Percentiles rank a stretch among this genome's conserved stretches.
Evolutionary conservation across 805 yeast species (phyloP).

Genomic region (Saccharomycopsis fermentans): DNA sequence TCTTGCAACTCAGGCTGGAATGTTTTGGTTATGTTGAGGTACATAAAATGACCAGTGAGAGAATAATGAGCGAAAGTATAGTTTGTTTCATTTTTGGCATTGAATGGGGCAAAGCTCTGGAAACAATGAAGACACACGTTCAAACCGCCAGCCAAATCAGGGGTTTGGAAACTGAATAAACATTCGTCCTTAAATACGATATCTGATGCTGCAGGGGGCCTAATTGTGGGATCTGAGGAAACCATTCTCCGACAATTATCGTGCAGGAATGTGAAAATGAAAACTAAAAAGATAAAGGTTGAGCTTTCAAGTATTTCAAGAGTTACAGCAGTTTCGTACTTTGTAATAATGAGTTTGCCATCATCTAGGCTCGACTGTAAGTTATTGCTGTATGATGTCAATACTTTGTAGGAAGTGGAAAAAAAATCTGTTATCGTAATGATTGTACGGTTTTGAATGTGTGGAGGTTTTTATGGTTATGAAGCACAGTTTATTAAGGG

Average conservation of each 20-base stretch:
- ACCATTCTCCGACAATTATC: not conserved
- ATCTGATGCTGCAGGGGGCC: constrained; percentile 10
- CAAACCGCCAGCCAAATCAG: constrained; percentile 16
- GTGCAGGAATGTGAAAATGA: no score
- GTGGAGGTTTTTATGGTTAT: no score
- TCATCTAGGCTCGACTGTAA: no score
- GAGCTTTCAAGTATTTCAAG: no score
- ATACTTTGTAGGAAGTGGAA: no score
- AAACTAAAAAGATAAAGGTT: no score
- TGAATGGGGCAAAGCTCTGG: constrained; percentile 17
- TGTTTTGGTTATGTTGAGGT: constrained; percentile 11
- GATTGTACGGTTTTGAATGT: no score
- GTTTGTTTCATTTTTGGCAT: constrained; percentile 2
- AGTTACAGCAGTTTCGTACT: no score
- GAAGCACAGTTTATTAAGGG: no score
- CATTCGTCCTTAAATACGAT: constrained; percentile 17
- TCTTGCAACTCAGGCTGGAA: constrained; percentile 14
- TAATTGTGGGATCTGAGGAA: not conserved
- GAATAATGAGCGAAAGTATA: constrained; percentile 12
- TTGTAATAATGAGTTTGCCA: no score
- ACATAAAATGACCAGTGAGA: constrained; percentile 14
- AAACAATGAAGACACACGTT: constrained; percentile 17
- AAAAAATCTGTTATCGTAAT: no score
- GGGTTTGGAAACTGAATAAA: constrained; percentile 17
- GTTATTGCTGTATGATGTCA: no score